A percentile compares a stretch with the other conserved stretches of the same genome.
Conservation (phyloP, 139 green algal genomes). For the Chlorella sp. region DNA sequence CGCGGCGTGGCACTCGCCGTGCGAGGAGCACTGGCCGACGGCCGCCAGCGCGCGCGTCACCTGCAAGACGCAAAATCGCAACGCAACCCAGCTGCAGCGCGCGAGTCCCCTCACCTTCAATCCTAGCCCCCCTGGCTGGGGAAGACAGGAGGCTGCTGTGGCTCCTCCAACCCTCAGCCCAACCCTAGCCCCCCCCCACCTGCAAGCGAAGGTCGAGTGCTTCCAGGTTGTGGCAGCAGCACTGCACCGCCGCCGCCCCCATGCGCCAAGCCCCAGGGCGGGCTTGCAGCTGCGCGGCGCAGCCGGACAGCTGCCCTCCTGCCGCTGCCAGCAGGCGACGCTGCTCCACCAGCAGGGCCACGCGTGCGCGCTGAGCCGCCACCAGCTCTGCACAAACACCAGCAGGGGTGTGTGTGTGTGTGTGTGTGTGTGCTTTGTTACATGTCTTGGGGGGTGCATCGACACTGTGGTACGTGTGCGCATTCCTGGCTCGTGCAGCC, state of each 20-base stretch:
- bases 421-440: background rate
- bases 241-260: background rate
- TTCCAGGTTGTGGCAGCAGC: background rate
- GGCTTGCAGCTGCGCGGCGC: background rate
- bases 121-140: too few relatives aligned
- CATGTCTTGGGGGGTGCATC: background rate
- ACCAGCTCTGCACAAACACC: background rate
- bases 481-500: too few relatives aligned
- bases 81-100: background rate
- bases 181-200: background rate
- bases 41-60: constrained; percentile 7
- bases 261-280: background rate
- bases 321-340: constrained; percentile 25
- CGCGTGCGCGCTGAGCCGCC: constrained; percentile 17
- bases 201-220: background rate
- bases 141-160: too few relatives aligned
- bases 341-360: constrained; percentile 34
- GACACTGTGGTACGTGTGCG: background rate
- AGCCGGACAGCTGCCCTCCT: constrained; percentile 4
- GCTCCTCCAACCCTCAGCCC: background rate
- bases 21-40: constrained; percentile 2
- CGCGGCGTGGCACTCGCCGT: constrained; percentile 19
- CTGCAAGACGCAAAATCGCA: background rate
- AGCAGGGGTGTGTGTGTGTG: too few relatives aligned
- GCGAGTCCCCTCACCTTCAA: too few relatives aligned